Conservation (phyloP, 495 filamentous ascomycete species). For the Daldinia vernicosa region DNA sequence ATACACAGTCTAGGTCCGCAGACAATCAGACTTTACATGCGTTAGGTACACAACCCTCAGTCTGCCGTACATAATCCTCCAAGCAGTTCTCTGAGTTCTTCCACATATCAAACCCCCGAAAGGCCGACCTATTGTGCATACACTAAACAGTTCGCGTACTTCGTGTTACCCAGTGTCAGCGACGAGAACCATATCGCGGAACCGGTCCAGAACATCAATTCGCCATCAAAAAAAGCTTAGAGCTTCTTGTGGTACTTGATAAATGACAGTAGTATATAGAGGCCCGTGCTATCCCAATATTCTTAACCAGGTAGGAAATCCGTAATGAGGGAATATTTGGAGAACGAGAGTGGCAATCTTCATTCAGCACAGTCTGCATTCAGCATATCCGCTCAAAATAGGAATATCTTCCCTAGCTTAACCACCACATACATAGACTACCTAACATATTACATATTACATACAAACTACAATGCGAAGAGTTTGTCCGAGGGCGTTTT, state of each 20-base stretch:
- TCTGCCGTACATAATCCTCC: neutral
- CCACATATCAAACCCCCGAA: neutral
- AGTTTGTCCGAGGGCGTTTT: conserved; percentile 25
- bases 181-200: conserved; percentile 23
- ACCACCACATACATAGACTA: neutral
- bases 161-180: conserved; percentile 1
- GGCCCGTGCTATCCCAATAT: conserved; percentile 39
- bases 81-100: neutral
- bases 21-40: neutral
- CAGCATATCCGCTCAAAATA: conserved; percentile 5
- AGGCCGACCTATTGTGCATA: too few relatives aligned
- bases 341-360: conserved; percentile 28
- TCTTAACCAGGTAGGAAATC: conserved; percentile 35
- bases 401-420: conserved; percentile 2
- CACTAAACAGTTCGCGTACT: neutral
- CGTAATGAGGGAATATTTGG: conserved; percentile 37
- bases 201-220: conserved; percentile 34
- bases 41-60: neutral
- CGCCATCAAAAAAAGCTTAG: conserved; percentile 25
- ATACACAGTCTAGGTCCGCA: too few relatives aligned
- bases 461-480: conserved; percentile 20
- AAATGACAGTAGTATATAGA: conserved; percentile 33
- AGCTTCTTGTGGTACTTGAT: conserved; percentile 37
- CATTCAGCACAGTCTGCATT: conserved; percentile 13
- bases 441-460: neutral